Base-by-base conservation (phyloP, 2,329 filamentous ascomycete species). In the Aspergillus brunneoviolaceus region DNA sequence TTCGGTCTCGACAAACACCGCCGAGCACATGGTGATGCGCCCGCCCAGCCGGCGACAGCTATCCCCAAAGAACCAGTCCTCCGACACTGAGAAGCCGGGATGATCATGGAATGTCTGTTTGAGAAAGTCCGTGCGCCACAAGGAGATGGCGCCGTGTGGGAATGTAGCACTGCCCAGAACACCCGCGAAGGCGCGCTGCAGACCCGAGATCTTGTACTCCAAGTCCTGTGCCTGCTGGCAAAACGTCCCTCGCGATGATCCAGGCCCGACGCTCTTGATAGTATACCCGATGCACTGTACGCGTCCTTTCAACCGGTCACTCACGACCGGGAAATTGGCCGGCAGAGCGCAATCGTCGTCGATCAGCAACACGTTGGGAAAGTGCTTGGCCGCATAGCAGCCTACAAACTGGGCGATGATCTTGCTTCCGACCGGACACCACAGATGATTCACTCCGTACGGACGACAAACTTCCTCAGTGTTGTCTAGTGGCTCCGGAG, bases 21-120 rank as follows among this genome's bases (percentile, higher is more conserved):
- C 74, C 1, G 78, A 78, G 62, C 80, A 82, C 79, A 83, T 81
- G 23, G 73, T 72, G 60, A 82, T 81, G 0, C 80, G 73, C 6
- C 74, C 79, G 9, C 81, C 80, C 16, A 80, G 69, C 29, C 76
- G 69, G 10, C 80, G 74, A 39, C 78, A 77, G 6, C 78, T 77
- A 65, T 82, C 79, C 0, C 81, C 81, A 45, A 83, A 81, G 69
- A 81, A 83, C 81, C 81, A 83, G 65, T 83, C 80, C 56, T 83
- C 81, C 0, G 77, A 80, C 6, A 83, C 77, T 1, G 73, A 78
- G 65, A 81, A 83, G 0, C 81, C 81, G 0, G 81, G 80, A 61
- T 83, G 81, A 35, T 80, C 73, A 55, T 79, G 70, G 65, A 83
- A 81, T 1, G 77, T 79, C 48, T 76, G 68, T 54, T 79, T 75